These are phyloP conservation scores for Suillus subalutaceus DNA, from an alignment of 768 basidiomycete species.

Conservation along the genomic window DNA sequence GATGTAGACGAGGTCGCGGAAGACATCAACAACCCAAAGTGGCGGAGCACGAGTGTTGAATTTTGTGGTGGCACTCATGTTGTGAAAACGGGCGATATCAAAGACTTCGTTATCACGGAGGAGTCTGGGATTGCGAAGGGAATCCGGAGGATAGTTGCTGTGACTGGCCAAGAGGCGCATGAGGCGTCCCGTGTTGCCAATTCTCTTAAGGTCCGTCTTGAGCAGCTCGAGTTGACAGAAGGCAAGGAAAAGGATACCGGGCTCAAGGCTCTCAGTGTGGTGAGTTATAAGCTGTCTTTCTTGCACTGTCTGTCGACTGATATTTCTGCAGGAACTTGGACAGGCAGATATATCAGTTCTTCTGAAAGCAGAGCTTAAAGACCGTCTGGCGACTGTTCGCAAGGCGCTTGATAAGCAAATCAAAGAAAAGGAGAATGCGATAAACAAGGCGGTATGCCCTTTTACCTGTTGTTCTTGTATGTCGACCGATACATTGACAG, in stretches of 20 bases:
- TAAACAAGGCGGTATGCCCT: constrained; percentile 71
- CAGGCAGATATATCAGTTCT: constrained; percentile 89
- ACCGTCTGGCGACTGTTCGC: constrained; percentile 68
- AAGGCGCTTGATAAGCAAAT: constrained; percentile 84
- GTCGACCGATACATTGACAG: constrained; percentile 39
- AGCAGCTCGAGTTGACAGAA: constrained; percentile 55
- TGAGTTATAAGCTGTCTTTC: constrained; percentile 39
- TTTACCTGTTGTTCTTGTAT: not conserved
- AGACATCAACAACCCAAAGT: constrained; percentile 88
- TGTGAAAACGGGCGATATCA: constrained; percentile 95
- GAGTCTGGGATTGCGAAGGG: constrained; percentile 99
- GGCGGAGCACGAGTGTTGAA: constrained; percentile 90
- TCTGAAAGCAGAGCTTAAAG: constrained; percentile 77
- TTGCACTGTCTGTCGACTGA: constrained; percentile 5
- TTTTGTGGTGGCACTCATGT: constrained; percentile 99
- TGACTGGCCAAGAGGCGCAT: constrained; percentile 93
- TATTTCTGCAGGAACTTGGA: constrained; percentile 69
- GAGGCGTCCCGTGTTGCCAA: constrained; percentile 74
- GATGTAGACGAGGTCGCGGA: constrained; percentile 83
- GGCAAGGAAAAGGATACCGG: constrained; percentile 88
- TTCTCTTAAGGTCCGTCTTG: constrained; percentile 62
- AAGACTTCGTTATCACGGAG: constrained; percentile 92
- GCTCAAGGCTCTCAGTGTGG: constrained; percentile 79
- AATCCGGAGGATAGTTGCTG: constrained; percentile 90
- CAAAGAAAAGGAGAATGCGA: constrained; percentile 78